Evolutionary conservation across 192 early-diverging fungal species (phyloP).

Genomic region (Coemansia interrupta): DNA sequence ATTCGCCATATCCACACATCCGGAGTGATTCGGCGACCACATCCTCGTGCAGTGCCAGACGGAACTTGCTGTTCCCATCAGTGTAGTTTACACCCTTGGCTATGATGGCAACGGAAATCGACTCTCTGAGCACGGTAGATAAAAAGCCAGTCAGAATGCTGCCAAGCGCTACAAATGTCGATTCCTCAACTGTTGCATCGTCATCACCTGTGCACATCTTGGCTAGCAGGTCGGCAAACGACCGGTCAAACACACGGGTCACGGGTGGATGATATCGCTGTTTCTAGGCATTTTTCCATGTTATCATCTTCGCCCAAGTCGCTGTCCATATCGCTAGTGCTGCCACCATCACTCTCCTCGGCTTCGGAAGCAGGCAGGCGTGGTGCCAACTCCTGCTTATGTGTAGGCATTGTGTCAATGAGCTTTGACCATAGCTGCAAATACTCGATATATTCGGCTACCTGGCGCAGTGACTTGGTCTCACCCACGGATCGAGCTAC

Average conservation of each 20-base stretch:
- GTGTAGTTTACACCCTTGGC: background rate
- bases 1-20: background rate
- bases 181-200: background rate
- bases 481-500: constrained; percentile 19
- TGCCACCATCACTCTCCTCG: too few species aligned
- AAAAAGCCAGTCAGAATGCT: background rate
- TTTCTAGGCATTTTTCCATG: too few species aligned
- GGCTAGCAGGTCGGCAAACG: constrained; percentile 9
- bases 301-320: too few species aligned
- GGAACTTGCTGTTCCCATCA: background rate
- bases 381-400: too few species aligned
- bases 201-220: constrained; percentile 9
- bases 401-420: background rate
- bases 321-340: too few species aligned
- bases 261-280: background rate
- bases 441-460: constrained; percentile 39
- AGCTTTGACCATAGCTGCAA: constrained; percentile 24
- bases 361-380: background rate
- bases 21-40: background rate
- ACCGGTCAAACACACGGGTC: background rate
- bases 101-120: background rate
- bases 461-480: constrained; percentile 41
- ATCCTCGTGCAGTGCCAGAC: background rate
- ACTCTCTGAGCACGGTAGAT: background rate
- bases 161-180: background rate